These are phyloP conservation scores for Castanea sativa DNA, from an alignment of 306 rosid genomes.

Conservation along the genomic window DNA sequence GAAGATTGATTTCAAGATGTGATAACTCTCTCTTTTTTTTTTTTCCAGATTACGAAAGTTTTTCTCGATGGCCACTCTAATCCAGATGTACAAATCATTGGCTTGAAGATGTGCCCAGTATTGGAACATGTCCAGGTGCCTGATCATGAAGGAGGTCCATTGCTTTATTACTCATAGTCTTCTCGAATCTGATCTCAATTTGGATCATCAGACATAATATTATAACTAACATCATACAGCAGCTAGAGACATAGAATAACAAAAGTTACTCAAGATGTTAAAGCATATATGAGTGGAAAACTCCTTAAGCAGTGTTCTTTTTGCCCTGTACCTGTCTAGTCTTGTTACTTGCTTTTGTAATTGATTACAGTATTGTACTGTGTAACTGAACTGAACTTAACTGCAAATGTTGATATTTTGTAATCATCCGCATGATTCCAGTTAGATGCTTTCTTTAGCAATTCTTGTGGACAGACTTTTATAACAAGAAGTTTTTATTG, in stretches of 20 bases:
- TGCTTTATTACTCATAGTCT: slow-evolving; percentile 33
- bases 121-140: slow-evolving; percentile 32
- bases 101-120: slow-evolving; percentile 46
- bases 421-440: not conserved
- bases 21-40: not conserved
- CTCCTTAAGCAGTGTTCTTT: not conserved
- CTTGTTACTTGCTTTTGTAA: not conserved
- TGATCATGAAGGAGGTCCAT: slow-evolving; percentile 29
- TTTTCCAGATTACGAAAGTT: slow-evolving; percentile 54
- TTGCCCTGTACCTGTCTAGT: not conserved
- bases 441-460: not conserved
- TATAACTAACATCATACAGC: not conserved
- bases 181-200: not conserved
- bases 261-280: not conserved
- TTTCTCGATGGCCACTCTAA: slow-evolving; percentile 71
- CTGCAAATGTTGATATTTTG: not conserved
- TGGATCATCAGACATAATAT: not conserved
- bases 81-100: slow-evolving; percentile 47
- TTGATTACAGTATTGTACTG: not conserved
- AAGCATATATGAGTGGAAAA: not conserved
- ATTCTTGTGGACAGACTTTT: not conserved
- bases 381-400: not conserved
- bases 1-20: not conserved
- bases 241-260: not conserved
- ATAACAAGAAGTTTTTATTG: not conserved